phyloP scores from a whole-genome alignment of 805 yeast genomes.

The Teunomyces funiuensis region DNA sequence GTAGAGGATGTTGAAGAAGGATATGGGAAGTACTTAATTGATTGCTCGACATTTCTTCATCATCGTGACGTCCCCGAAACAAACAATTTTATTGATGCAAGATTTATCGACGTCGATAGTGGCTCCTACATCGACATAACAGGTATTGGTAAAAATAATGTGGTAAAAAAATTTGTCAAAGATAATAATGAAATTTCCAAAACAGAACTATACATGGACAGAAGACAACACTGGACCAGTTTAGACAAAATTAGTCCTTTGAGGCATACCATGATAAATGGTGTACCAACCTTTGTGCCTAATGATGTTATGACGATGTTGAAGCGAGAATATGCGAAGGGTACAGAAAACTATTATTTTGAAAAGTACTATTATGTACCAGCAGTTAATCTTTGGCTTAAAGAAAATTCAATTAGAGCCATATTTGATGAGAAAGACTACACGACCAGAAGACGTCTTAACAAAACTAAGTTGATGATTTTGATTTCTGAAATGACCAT shows the following conservation, averaged over 20 bases:
- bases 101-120: conserved; percentile 51
- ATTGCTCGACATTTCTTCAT: conserved; percentile 22
- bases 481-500: conserved; percentile 14
- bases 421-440: conserved; percentile 20
- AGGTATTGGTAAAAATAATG: conserved; percentile 27
- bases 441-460: conserved; percentile 9
- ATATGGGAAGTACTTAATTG: conserved; percentile 53
- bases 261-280: conserved; percentile 44
- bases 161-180: conserved; percentile 10
- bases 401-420: conserved; percentile 41
- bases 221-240: conserved; percentile 33
- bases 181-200: conserved; percentile 14
- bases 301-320: conserved; percentile 40
- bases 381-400: conserved; percentile 47
- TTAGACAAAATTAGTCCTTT: conserved; percentile 43
- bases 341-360: conserved; percentile 27
- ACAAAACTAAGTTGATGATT: not conserved
- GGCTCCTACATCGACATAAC: conserved; percentile 45
- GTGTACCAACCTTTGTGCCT: conserved; percentile 57
- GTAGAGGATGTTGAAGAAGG: conserved; percentile 43
- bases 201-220: conserved; percentile 40
- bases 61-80: conserved; percentile 15
- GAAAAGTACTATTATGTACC: conserved; percentile 47
- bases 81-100: conserved; percentile 52
- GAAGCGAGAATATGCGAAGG: conserved; percentile 46